A percentile compares a stretch with the other conserved stretches of the same genome.
These are phyloP conservation scores for Rhododendron simsii DNA, from an alignment of 148 eudicot genomes.

Conservation along the genomic window DNA sequence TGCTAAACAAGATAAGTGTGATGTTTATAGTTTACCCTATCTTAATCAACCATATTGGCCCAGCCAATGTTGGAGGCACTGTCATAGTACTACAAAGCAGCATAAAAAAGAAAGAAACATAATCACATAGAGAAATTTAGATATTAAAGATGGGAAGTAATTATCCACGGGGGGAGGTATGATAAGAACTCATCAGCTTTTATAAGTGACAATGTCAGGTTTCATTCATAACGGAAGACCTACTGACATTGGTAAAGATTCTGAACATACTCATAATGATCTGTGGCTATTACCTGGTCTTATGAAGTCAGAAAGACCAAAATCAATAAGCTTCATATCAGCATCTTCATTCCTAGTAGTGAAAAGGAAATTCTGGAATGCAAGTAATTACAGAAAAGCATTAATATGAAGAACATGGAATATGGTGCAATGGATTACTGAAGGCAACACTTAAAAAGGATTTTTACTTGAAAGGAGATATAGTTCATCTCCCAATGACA, in stretches of 20 bases:
- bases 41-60: background rate
- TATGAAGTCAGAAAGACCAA: constrained; percentile 69
- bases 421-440: background rate
- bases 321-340: constrained; percentile 72
- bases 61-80: background rate
- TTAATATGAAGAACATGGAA: background rate
- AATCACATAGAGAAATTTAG: background rate
- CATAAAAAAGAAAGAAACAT: background rate
- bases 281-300: constrained; percentile 45
- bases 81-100: background rate
- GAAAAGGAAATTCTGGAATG: constrained; percentile 62
- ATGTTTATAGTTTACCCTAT: background rate
- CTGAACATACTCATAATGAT: background rate
- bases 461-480: background rate
- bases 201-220: background rate
- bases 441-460: background rate
- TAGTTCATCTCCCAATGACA: background rate
- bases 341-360: constrained; percentile 58
- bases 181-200: background rate
- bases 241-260: background rate
- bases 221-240: background rate
- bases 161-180: background rate
- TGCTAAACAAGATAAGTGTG: background rate
- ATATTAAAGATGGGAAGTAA: background rate
- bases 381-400: background rate